These are phyloP conservation scores for Magnusiomyces starmeri DNA, from an alignment of 1,139 yeast genomes.

Conservation along the genomic window DNA sequence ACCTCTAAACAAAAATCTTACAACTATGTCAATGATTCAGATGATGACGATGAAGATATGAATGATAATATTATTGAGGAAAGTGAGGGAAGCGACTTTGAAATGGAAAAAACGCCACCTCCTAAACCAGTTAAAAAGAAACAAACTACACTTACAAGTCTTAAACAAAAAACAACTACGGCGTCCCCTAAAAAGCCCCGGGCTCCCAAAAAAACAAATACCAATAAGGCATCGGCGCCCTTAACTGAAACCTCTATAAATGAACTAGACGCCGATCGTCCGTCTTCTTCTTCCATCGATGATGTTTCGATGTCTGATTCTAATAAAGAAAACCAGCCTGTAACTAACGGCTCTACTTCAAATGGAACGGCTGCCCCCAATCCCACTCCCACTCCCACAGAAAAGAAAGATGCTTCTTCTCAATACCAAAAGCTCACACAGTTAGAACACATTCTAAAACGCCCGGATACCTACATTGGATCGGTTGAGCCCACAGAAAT, in stretches of 20 bases:
- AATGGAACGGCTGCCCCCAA: constrained; percentile 11
- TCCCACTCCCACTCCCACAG: constrained; percentile 13
- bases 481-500: constrained; percentile 78
- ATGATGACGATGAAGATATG: constrained; percentile 4
- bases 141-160: constrained; percentile 12
- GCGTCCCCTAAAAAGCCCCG: constrained; percentile 15
- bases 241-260: neutral
- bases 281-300: too few species aligned
- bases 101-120: constrained; percentile 10
- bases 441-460: constrained; percentile 88
- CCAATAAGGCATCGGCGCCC: constrained; percentile 6
- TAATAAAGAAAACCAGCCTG: constrained; percentile 4
- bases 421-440: constrained; percentile 92
- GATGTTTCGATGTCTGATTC: too few species aligned
- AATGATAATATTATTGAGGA: constrained; percentile 7
- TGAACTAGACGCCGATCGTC: constrained; percentile 4
- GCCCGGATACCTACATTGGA: constrained; percentile 98
- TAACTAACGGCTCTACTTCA: constrained; percentile 9
- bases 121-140: constrained; percentile 12
- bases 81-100: constrained; percentile 22
- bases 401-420: constrained; percentile 50
- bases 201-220: constrained; percentile 12
- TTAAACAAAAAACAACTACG: constrained; percentile 1
- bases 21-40: constrained; percentile 9
- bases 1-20: too few species aligned